Evolutionary conservation across 169 alveolate genomes (phyloP).

Genomic region (Plasmodium relictum): DNA sequence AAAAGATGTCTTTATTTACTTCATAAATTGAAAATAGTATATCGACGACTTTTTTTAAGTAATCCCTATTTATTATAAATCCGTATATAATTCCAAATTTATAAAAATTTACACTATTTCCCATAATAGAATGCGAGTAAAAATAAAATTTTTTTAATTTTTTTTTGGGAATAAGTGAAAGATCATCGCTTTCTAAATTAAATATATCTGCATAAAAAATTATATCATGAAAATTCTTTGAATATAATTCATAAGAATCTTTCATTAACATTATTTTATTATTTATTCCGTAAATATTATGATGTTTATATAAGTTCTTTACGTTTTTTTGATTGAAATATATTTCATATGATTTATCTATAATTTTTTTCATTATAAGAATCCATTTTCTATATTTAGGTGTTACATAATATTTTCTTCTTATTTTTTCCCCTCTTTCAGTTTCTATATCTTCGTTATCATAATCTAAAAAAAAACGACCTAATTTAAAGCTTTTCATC

Average conservation of each 20-base stretch:
- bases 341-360: slow-evolving; percentile 3
- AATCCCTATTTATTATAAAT: slow-evolving; percentile 17
- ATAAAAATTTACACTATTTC: slow-evolving; percentile 39
- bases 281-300: slow-evolving; percentile 28
- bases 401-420: slow-evolving; percentile 8
- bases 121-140: neutral
- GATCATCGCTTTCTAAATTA: slow-evolving; percentile 3
- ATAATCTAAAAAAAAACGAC: slow-evolving; percentile 55
- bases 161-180: slow-evolving; percentile 1
- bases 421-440: neutral
- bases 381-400: slow-evolving; percentile 19
- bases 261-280: slow-evolving; percentile 48
- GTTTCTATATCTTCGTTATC: neutral
- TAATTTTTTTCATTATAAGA: neutral
- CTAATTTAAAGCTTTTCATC: neutral
- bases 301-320: slow-evolving; percentile 12
- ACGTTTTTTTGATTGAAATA: slow-evolving; percentile 58
- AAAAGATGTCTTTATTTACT: slow-evolving; percentile 10
- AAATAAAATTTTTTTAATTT: neutral
- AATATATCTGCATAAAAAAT: slow-evolving; percentile 60
- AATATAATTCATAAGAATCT: slow-evolving; percentile 47
- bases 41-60: slow-evolving; percentile 24
- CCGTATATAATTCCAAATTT: slow-evolving; percentile 60
- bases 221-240: slow-evolving; percentile 26
- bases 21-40: slow-evolving; percentile 30